Conservation (phyloP, 164 flowering plant species). For the Litsea cubeba region DNA sequence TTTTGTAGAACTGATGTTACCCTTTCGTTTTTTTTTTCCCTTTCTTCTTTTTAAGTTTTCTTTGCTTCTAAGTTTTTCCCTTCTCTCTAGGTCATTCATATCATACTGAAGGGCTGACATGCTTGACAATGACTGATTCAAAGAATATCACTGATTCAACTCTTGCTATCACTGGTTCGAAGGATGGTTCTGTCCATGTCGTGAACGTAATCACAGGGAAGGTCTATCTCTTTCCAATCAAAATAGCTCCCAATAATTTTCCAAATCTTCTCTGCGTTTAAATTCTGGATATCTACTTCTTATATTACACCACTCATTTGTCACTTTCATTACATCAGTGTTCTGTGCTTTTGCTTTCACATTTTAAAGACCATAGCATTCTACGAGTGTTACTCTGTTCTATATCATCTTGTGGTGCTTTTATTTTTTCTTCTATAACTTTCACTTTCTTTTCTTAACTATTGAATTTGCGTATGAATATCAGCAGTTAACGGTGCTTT, state of each 20-base stretch:
- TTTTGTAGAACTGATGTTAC: not conserved
- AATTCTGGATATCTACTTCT: not conserved
- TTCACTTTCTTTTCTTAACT: no score
- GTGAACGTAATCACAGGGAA: conserved; percentile 73
- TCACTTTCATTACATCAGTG: not conserved
- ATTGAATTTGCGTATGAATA: no score
- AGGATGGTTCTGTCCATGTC: conserved; percentile 64
- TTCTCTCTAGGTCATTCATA: conserved; percentile 63
- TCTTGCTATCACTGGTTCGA: conserved; percentile 38
- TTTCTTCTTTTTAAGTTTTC: no score
- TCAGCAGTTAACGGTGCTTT: no score
- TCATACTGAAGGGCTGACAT: conserved; percentile 78
- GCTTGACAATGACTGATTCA: conserved; percentile 46
- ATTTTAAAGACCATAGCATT: not conserved
- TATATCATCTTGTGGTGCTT: no score
- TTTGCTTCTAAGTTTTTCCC: not conserved
- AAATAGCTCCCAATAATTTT: not conserved
- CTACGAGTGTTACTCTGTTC: no score
- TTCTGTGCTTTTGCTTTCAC: not conserved
- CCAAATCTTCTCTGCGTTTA: not conserved
- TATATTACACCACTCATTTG: not conserved
- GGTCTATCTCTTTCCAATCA: conserved; percentile 34
- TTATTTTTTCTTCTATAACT: no score
- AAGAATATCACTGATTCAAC: conserved; percentile 3
- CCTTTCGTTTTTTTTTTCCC: not conserved